These are phyloP conservation scores for Termitomyces sp. DNA, from an alignment of 768 basidiomycete genomes.

Conservation along the genomic window DNA sequence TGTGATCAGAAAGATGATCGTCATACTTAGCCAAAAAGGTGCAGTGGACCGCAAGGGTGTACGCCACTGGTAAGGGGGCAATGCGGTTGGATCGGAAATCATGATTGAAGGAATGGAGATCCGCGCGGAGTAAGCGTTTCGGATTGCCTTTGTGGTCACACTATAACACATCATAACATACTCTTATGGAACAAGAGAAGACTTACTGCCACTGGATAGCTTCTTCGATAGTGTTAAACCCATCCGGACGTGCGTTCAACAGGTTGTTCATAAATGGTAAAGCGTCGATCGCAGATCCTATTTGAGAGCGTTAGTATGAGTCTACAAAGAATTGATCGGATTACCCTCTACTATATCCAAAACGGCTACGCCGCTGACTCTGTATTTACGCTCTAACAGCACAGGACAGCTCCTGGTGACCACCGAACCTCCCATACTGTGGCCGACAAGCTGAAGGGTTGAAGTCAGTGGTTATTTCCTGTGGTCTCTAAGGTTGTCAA, in stretches of 20 bases:
- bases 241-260: conserved; percentile 78
- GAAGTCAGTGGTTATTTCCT: neutral
- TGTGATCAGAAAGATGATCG: neutral
- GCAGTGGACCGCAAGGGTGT: conserved; percentile 81
- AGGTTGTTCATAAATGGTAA: conserved; percentile 90
- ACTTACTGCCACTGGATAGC: conserved; percentile 97
- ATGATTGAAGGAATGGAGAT: conserved; percentile 85
- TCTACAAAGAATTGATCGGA: neutral
- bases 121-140: conserved; percentile 76
- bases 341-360: conserved; percentile 88
- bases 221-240: conserved; percentile 78
- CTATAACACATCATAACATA: conserved; percentile 31
- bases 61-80: conserved; percentile 64
- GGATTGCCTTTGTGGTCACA: conserved; percentile 74
- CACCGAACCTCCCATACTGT: conserved; percentile 96
- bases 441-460: conserved; percentile 68
- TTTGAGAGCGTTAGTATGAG: neutral
- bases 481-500: neutral
- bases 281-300: conserved; percentile 90
- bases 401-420: conserved; percentile 64
- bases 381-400: conserved; percentile 64
- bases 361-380: conserved; percentile 72
- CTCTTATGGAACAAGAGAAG: neutral
- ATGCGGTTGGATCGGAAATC: conserved; percentile 34
- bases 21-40: conserved; percentile 83